Evolutionary conservation across 169 alveolate genomes (phyloP), one percentile per base, ranked within the genome.

Genomic region (Eimeria acervulina): DNA sequence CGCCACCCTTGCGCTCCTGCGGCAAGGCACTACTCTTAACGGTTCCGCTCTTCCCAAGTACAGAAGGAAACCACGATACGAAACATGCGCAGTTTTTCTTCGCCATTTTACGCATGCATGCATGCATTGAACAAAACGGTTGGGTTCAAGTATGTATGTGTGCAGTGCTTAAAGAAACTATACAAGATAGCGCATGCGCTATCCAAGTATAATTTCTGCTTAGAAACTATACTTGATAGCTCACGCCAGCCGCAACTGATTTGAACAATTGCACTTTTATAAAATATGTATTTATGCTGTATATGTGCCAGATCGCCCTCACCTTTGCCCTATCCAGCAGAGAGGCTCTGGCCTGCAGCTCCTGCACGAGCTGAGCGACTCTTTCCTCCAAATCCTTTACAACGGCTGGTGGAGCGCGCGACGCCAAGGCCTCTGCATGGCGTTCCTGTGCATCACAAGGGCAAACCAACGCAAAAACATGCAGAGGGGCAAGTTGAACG

Each of bases 331-430:
- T 33, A 33, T 84, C 92, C 21, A 84, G 38, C 10, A n/a, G 78
- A 3, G 52, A 33, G 19, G 92, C 92, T 59, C 66, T 84, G 78
- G 31, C n/a, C 33, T 52, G 74, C 78, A 84, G 76, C 92, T 84
- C 80, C 21, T 40, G 17, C 8, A 59, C 55, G 21, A 52, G 92
- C 51, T 33, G 33, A 8, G 92, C 92, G 19, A 84, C 92, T 55
- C 26, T 84, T 6, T 59, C 92, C 80, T 59, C 92, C 74, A 84
- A 55, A 13, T 42, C 76, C 51, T 59, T 84, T 38, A 84, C 92
- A 36, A 84, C 92, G 1, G 33, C 92, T 51, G 92, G 78, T 33
- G 92, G 40, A 26, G 92, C 92, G 40, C 76, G 33, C 47, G 78
- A 31, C 2, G 92, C 92, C 78, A 84, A 59, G 12, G 92, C 92